Evolutionary conservation across 305 asterid species (phyloP).

Genomic region (Euphrasia arctica): DNA sequence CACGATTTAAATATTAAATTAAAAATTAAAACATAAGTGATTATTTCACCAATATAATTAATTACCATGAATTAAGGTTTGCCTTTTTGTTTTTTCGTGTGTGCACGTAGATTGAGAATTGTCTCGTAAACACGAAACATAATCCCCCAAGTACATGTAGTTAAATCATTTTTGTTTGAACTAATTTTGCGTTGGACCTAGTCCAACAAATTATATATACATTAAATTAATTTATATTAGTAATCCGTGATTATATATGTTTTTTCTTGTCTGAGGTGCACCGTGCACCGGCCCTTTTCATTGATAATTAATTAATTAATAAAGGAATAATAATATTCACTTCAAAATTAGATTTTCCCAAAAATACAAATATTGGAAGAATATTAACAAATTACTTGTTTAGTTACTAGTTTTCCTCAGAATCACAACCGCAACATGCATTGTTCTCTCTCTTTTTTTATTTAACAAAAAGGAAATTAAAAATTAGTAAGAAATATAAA

Average conservation of each 20-base stretch:
- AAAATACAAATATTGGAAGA: not conserved
- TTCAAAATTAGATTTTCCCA: not conserved
- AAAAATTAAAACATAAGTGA: too few species aligned
- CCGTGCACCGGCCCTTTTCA: too few species aligned
- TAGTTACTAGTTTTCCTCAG: not conserved
- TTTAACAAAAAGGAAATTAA: too few species aligned
- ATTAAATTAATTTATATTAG: not conserved
- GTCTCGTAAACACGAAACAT: slow-evolving; percentile 2
- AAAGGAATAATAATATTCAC: not conserved
- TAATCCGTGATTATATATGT: not conserved
- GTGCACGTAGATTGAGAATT: not conserved
- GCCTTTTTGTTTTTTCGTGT: too few species aligned
- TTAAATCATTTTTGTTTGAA: too few species aligned
- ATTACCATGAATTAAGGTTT: not conserved
- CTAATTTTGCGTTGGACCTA: not conserved
- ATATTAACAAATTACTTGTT: not conserved
- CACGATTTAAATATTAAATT: too few species aligned
- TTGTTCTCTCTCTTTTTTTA: not conserved
- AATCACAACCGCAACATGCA: not conserved
- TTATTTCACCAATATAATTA: too few species aligned
- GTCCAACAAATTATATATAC: not conserved
- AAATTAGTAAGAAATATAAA: too few species aligned
- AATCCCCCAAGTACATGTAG: not conserved
- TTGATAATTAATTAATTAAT: too few species aligned
- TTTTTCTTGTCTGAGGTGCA: too few species aligned